A percentile compares a stretch with the other conserved stretches of the same genome.
Conservation (phyloP, 2,329 filamentous ascomycete species). For the Chrysoporthe puriensis region DNA sequence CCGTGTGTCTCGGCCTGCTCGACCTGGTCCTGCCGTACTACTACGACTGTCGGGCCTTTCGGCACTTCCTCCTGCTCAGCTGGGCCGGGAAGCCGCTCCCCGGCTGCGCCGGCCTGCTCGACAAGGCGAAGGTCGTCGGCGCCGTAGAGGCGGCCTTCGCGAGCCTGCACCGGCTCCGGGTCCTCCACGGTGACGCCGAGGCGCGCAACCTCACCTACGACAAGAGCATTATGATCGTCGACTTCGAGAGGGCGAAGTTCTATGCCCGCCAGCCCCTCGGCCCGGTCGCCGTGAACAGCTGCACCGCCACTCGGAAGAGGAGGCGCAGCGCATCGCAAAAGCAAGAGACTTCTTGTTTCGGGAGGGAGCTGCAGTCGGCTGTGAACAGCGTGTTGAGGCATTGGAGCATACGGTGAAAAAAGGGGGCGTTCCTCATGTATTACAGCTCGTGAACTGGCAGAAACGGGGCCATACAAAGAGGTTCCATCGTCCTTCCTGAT, state of each 20-base stretch:
- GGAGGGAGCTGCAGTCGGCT: too few relatives aligned
- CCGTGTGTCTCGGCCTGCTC: background rate
- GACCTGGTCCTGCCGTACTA: background rate
- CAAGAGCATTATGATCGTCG: background rate
- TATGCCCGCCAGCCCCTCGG: background rate
- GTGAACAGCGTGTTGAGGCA: too few relatives aligned
- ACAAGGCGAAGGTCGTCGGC: background rate
- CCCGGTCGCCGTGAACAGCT: too few relatives aligned
- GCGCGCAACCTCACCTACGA: background rate
- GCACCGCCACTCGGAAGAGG: too few relatives aligned
- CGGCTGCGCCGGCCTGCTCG: too few relatives aligned
- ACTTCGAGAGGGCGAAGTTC: background rate
- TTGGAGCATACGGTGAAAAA: too few relatives aligned
- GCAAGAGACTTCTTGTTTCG: too few relatives aligned
- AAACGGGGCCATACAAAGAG: too few relatives aligned
- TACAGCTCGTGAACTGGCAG: too few relatives aligned
- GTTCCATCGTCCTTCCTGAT: too few relatives aligned
- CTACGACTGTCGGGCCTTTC: background rate
- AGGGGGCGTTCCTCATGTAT: too few relatives aligned
- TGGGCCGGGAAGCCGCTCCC: background rate
- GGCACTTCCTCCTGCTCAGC: background rate
- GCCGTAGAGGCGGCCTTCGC: background rate
- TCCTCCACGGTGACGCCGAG: background rate
- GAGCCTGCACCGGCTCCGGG: background rate
- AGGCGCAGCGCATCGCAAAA: too few relatives aligned